phyloP scores from a whole-genome alignment of 1,139 yeast species.

The Spathaspora sp. region DNA sequence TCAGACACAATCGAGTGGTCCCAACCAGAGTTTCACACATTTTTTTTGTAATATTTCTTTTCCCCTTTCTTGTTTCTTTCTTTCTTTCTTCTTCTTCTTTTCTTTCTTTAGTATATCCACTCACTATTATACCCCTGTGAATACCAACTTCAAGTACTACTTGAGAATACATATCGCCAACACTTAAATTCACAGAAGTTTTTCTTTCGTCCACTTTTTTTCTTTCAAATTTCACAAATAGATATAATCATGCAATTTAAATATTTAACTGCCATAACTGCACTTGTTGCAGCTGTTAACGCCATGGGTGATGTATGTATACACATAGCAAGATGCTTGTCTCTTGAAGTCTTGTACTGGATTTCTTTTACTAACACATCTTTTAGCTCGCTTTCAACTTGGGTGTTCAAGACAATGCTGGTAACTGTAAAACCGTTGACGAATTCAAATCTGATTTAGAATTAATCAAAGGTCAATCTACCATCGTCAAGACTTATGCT shows the following conservation, averaged over 20 bases:
- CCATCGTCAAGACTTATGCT: conserved; percentile 76
- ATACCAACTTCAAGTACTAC: conserved; percentile 1
- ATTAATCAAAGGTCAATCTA: conserved; percentile 53
- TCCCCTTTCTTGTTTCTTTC: neutral
- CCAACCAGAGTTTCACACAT: neutral
- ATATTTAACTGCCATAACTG: conserved; percentile 37
- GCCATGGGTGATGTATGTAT: conserved; percentile 49
- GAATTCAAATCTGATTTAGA: conserved; percentile 69
- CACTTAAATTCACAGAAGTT: neutral
- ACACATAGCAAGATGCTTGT: neutral
- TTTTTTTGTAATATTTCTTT: neutral
- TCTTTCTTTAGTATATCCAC: neutral
- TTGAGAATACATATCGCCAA: neutral
- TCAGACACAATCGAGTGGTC: neutral
- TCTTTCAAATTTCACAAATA: neutral
- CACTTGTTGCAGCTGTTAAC: conserved; percentile 34
- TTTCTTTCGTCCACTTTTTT: neutral
- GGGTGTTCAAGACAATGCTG: conserved; percentile 71
- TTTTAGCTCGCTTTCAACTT: conserved; percentile 67
- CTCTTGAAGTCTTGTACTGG: neutral
- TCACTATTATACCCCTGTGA: neutral
- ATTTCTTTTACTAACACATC: conserved; percentile 12
- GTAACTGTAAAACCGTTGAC: conserved; percentile 66
- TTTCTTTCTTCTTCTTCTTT: neutral
- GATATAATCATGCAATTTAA: conserved; percentile 35